Percentiles rank a stretch among this genome's conserved stretches.
Conservation (phyloP, 768 basidiomycete species). For the Amanita muscaria region DNA sequence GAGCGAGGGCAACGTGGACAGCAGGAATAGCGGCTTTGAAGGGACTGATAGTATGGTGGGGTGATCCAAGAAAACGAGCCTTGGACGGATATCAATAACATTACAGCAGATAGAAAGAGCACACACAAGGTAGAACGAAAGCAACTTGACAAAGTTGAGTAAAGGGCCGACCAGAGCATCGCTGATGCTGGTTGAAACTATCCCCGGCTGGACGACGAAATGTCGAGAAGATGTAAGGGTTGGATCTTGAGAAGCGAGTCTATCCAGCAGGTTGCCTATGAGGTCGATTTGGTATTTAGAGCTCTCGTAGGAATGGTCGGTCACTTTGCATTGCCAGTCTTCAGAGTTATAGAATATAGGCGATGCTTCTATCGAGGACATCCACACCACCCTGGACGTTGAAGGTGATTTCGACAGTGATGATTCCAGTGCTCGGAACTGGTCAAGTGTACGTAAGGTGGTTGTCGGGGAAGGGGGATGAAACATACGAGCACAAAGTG, state of each 20-base stretch:
- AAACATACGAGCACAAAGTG: conserved; percentile 67
- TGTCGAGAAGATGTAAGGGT: conserved; percentile 37
- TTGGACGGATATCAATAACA: conserved; percentile 21
- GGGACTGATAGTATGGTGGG: conserved; percentile 50
- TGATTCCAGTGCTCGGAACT: conserved; percentile 59
- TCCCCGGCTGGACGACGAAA: conserved; percentile 60
- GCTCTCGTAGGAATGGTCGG: conserved; percentile 55
- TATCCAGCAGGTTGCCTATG: conserved; percentile 47
- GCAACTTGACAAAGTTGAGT: conserved; percentile 37
- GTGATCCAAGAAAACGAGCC: conserved; percentile 64
- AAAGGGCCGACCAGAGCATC: conserved; percentile 35
- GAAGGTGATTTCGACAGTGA: conserved; percentile 39
- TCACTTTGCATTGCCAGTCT: conserved; percentile 66
- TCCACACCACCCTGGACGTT: conserved; percentile 67
- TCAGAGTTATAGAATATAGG: conserved; percentile 45
- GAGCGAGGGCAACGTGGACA: conserved; percentile 58
- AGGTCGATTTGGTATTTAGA: conserved; percentile 76
- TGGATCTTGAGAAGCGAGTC: conserved; percentile 23
- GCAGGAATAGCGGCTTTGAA: conserved; percentile 61
- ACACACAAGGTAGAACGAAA: conserved; percentile 58
- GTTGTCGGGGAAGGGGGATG: neutral
- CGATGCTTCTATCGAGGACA: conserved; percentile 59
- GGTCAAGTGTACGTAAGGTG: conserved; percentile 5
- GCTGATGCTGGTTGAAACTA: conserved; percentile 58
- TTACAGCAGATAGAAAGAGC: neutral